phyloP scores from a whole-genome alignment of 306 rosid species.

The Neltuma alba region DNA sequence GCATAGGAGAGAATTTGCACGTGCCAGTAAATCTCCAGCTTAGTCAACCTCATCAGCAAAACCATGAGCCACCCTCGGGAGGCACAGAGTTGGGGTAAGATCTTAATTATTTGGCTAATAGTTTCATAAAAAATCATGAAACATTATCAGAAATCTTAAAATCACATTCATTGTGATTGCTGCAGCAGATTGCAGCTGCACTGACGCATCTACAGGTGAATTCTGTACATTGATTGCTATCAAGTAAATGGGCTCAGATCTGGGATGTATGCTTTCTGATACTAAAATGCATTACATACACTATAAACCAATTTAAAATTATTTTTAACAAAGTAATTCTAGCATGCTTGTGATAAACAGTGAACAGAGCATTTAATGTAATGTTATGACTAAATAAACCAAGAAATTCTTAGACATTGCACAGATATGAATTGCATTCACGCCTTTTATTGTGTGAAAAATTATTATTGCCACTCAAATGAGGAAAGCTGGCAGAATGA shows the following conservation, averaged over 20 bases:
- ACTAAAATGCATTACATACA: slow-evolving; percentile 28
- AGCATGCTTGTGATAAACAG: slow-evolving; percentile 42
- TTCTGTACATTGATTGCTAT: slow-evolving; percentile 33
- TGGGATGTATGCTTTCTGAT: slow-evolving; percentile 37
- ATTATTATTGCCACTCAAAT: not conserved
- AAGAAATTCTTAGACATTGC: not conserved
- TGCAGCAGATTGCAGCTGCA: slow-evolving; percentile 56
- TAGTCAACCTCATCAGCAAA: slow-evolving; percentile 64
- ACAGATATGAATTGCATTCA: not conserved
- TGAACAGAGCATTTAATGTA: slow-evolving; percentile 37
- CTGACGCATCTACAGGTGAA: slow-evolving; percentile 33
- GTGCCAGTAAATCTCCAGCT: slow-evolving; percentile 67
- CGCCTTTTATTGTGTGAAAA: not conserved
- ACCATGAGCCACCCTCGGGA: slow-evolving; percentile 44
- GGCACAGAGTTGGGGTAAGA: slow-evolving; percentile 60
- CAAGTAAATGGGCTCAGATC: slow-evolving; percentile 42
- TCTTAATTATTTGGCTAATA: slow-evolving; percentile 8
- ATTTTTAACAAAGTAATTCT: slow-evolving; percentile 19
- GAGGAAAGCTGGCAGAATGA: not conserved
- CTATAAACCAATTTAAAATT: slow-evolving; percentile 31
- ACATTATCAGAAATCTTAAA: slow-evolving; percentile 26
- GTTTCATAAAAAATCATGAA: not conserved
- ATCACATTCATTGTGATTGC: slow-evolving; percentile 31
- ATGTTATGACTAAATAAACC: slow-evolving; percentile 36
- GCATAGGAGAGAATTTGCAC: slow-evolving; percentile 49